Conservation (phyloP, 2,329 filamentous ascomycete genomes). For the Verticillium nonalfalfae region DNA sequence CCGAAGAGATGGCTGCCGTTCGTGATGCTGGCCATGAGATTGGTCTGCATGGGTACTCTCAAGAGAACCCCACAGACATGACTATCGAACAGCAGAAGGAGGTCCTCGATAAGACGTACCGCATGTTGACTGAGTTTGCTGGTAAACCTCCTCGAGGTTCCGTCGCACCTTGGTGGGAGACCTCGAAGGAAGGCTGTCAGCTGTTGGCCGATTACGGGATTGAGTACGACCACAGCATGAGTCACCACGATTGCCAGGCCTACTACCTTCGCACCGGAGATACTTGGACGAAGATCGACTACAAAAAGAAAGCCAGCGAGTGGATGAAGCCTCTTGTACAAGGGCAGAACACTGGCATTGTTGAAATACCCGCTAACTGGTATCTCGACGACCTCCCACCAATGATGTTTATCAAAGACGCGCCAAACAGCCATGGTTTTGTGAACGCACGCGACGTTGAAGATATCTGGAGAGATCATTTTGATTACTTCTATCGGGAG, state of each 20-base stretch:
- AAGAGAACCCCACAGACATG: constrained; percentile 70
- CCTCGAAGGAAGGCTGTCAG: constrained; percentile 59
- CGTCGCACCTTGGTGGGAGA: constrained; percentile 73
- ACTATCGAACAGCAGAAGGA: constrained; percentile 68
- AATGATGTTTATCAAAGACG: constrained; percentile 67
- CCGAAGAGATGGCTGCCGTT: constrained; percentile 35
- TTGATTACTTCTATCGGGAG: constrained; percentile 70
- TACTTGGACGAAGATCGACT: constrained; percentile 63
- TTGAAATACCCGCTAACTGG: constrained; percentile 62
- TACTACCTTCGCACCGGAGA: constrained; percentile 61
- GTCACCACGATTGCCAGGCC: constrained; percentile 57
- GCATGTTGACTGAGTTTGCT: constrained; percentile 60
- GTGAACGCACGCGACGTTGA: constrained; percentile 53
- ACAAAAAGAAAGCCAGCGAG: constrained; percentile 50
- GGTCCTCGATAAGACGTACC: constrained; percentile 68
- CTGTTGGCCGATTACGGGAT: constrained; percentile 60
- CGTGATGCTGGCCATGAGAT: constrained; percentile 41
- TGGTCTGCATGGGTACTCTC: constrained; percentile 64
- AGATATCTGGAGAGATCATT: constrained; percentile 60
- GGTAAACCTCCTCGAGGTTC: constrained; percentile 67
- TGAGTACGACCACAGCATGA: constrained; percentile 64
- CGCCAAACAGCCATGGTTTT: constrained; percentile 59
- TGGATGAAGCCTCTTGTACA: constrained; percentile 62
- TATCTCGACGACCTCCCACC: constrained; percentile 60
- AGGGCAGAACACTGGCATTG: constrained; percentile 54